Evolutionary conservation across 768 basidiomycete species (phyloP).

Genomic region (Crepidotus variabilis): DNA sequence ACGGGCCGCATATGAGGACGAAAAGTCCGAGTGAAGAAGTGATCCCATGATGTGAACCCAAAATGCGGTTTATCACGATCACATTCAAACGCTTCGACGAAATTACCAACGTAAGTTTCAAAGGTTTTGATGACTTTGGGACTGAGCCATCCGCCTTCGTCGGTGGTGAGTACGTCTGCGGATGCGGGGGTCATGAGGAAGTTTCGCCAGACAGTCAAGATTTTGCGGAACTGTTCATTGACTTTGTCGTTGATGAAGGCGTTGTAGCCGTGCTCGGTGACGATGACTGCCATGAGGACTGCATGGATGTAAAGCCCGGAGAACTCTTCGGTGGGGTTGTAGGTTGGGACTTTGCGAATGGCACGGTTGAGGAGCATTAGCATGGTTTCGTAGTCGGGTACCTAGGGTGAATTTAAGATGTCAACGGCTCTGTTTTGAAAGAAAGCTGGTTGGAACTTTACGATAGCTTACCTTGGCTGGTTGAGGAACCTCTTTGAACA

Average conservation of each 20-base stretch:
- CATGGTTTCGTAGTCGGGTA: background rate
- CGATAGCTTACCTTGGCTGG: background rate
- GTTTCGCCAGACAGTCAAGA: background rate
- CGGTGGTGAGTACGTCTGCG: too few relatives aligned
- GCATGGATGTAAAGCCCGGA: background rate
- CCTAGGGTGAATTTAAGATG: background rate
- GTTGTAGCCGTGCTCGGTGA: background rate
- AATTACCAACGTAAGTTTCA: too few relatives aligned
- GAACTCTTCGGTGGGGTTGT: background rate
- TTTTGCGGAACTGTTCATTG: background rate
- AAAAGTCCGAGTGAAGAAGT: conserved; percentile 50
- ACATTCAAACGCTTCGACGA: conserved; percentile 31
- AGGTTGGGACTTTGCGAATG: background rate
- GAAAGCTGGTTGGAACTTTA: background rate
- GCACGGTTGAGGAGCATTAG: background rate
- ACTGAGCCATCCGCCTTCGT: too few relatives aligned
- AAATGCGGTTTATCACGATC: conserved; percentile 34
- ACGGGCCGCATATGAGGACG: conserved; percentile 38
- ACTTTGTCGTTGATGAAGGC: background rate
- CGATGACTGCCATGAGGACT: background rate
- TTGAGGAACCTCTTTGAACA: background rate
- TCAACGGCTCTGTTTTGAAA: too few relatives aligned
- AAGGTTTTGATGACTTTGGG: too few relatives aligned
- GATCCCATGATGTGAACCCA: conserved; percentile 49
- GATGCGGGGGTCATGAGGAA: too few relatives aligned